Evolutionary conservation across 225 moss, liverwort and hornwort genomes (phyloP), one percentile per base, ranked within the genome.

Genomic region (Anthoceros angustus): DNA sequence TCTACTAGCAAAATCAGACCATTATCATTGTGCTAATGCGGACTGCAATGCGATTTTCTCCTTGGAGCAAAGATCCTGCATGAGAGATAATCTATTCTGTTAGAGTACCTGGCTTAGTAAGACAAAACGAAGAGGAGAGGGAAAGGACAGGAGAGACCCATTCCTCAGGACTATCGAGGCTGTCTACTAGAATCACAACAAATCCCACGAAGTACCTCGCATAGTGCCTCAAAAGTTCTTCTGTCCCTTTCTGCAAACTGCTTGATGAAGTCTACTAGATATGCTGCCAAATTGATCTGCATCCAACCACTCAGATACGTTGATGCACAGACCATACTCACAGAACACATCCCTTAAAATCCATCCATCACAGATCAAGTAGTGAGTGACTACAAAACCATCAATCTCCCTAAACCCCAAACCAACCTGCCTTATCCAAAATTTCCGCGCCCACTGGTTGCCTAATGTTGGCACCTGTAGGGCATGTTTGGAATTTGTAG

Each of bases 211-310:
- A 9, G 45, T 70, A 87, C 91, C 87, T 87, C 80, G 81, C 79
- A 92, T 4, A 92, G 75, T 46, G 72, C 74, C 61, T 84, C 74
- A 72, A 87, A 87, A 10, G 75, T 74, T 46, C 69, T 62, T 46
- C 73, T 76, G 65, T 91, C 86, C 70, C 79, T 81, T 61, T 84
- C 77, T 48, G 82, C 74, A 26, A 87, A 77, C 68, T 87, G 82
- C 77, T 78, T 86, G 70, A 91, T 77, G 70, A 91, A 91, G 63
- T 79, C 80, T 65, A 70, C 64, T 42, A 91, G 64, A 66, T 91
- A 86, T 5, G 70, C 62, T 50, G 86, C 67, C 61, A 91, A 82
- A 70, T 87, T 86, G 64, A 91, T 87, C 90, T 87, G 83, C 70
- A 40, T 80, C 42, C 70, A 46, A 9, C 25, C 61, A 21, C 16